Evolutionary conservation across 2,329 filamentous ascomycete species (phyloP), one percentile per base, ranked within the genome.

Genomic region (Aspergillus pseudonomiae): DNA sequence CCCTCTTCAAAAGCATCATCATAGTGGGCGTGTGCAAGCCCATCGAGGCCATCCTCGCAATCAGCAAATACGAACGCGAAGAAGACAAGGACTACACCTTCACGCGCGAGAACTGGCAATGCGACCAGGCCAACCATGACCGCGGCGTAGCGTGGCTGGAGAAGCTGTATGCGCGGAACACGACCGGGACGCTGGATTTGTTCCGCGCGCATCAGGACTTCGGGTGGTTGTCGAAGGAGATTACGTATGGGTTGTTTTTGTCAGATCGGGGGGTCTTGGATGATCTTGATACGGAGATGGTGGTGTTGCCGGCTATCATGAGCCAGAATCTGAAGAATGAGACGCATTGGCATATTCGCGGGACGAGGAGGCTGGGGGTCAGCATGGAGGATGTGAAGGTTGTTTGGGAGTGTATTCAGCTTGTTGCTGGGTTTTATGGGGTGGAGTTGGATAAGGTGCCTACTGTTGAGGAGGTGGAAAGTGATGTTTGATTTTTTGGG

Each of bases 191-290:
- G 4, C 57, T 77, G 63, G 69, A 75, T 48, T 28, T 76, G 41
- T 75, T 77, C 56, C 61, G 45, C 16, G 73, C 74, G 28, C 75
- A 78, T 56, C 65, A 64, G 24, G 76, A 80, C 36, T 93, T 96
- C 75, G 83, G 86, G 11, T 89, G 88, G 72, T 85, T 96, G 78
- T 91, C 93, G 77, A 83, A 92, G 57, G 91, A 90, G 21, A 86
- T 90, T 16, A 88, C 86, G 2, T 96, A 96, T 80, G 81, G 81
- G 14, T 69, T 86, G 72, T 83, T 85, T 57, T 72, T 82, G 54
- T 78, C 77, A 16, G 81, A 82, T 68, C 76, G 80, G 19, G 72
- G 75, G 52, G 70, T 79, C 10, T 64, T 82, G 59, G 72, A 79
- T 57, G 73, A 77, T 56, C 62, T 82, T 2, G 81, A 83, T 68